Evolutionary conservation across 2,329 filamentous ascomycete genomes (phyloP).

Genomic region (Scedosporium dehoogii): DNA sequence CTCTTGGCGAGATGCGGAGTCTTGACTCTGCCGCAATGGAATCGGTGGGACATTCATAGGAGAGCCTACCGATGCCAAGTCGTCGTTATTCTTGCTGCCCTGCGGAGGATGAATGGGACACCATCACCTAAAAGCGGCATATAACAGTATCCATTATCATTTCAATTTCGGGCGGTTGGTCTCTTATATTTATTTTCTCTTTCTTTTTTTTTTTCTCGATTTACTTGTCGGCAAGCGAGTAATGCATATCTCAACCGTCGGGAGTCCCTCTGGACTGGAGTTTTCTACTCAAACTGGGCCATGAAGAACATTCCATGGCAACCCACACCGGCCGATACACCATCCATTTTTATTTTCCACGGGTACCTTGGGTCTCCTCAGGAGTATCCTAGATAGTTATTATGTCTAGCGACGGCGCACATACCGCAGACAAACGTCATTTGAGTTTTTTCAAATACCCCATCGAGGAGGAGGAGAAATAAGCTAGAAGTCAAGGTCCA

Average conservation of each 20-base stretch:
- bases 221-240: too few species aligned
- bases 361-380: too few species aligned
- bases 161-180: too few species aligned
- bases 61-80: neutral
- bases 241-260: too few species aligned
- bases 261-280: too few species aligned
- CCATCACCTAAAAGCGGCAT: neutral
- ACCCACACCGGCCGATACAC: too few species aligned
- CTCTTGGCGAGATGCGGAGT: conserved; percentile 25
- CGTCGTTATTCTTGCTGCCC: neutral
- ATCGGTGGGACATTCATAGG: conserved; percentile 1
- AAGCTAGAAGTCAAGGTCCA: neutral
- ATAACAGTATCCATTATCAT: too few species aligned
- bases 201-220: too few species aligned
- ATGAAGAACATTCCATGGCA: too few species aligned
- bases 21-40: conserved; percentile 25
- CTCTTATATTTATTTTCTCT: too few species aligned
- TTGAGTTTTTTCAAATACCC: neutral
- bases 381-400: neutral
- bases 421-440: neutral
- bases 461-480: neutral
- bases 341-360: too few species aligned
- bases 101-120: neutral
- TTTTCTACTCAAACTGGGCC: too few species aligned
- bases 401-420: neutral